Base-by-base conservation (phyloP, 371 early-diverging fungal genomes). In the Mucor velutinosus region DNA sequence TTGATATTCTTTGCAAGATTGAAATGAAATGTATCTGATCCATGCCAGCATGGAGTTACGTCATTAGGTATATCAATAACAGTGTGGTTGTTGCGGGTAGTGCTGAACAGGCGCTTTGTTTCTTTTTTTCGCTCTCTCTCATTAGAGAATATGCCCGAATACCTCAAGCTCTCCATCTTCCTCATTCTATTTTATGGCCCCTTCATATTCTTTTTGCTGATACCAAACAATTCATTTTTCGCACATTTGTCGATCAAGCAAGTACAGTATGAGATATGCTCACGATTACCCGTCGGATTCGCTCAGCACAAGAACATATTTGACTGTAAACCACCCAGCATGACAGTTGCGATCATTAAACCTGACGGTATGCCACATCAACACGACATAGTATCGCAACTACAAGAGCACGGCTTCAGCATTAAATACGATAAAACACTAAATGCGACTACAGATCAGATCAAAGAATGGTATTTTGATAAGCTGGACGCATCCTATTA, bases 331-430 rank as follows among this genome's bases (percentile, higher is more conserved):
- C 30, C 58, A 0, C 55, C 57, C 7, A 66, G 69, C 29, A 25
- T 64, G 57, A 71, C 74, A 17, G 30, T 74, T 6, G 63, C 69
- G 14, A 57, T 77, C 6, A 65, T 77, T 30, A 74, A 77, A 19
- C 77, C 77, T 17, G 74, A 77, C 49, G 74, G 77, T 2, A 71
- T 72, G 64, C n/a, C 57, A 0, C 32, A 72, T 49, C 32, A 67
- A 45, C 32, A 55, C 7, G 19, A 65, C 27, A 70, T 76, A 25
- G 21, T 67, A 32, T 25, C 43, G 2, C 65, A 68, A 25, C 7
- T 70, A 3, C 7, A 62, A 15, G 49, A 65, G 7, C 47, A 65
- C 14, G 68, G 70, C 19, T 77, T 77, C 30, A 41, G 37, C 7
- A 60, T 74, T 29, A 56, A 61, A 3, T 21, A 53, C 7, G 70